phyloP scores from a whole-genome alignment of 768 basidiomycete species.

The Grammothele lineata region DNA sequence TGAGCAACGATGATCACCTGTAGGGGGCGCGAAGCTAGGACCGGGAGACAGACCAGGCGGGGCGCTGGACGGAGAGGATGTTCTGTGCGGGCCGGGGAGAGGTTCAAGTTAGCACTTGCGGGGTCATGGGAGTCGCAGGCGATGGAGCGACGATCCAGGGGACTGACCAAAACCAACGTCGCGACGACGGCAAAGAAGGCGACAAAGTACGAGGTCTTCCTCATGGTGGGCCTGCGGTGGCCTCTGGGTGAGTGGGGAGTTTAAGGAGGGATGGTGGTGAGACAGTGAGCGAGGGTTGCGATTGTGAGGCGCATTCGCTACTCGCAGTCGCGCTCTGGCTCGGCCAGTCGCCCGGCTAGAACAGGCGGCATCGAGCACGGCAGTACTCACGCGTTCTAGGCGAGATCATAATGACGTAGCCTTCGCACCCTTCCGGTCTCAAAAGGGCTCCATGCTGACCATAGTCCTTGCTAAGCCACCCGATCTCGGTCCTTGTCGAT shows the following conservation, averaged over 20 bases:
- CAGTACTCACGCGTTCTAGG: too few relatives aligned
- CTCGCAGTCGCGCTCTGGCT: constrained; percentile 1
- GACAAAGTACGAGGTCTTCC: constrained; percentile 65
- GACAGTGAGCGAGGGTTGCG: neutral
- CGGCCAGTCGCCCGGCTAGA: neutral
- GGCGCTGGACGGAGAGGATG: constrained; percentile 47
- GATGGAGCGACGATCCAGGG: neutral
- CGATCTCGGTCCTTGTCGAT: constrained; percentile 41
- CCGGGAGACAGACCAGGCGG: constrained; percentile 52
- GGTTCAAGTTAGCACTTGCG: neutral
- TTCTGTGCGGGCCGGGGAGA: constrained; percentile 38
- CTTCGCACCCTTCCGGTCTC: too few relatives aligned
- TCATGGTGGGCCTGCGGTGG: constrained; percentile 47
- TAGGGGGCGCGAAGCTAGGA: neutral
- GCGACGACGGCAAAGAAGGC: constrained; percentile 54
- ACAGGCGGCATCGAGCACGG: too few relatives aligned
- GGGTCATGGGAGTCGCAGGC: neutral
- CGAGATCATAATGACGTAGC: too few relatives aligned
- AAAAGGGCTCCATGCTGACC: too few relatives aligned
- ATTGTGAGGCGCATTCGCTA: constrained; percentile 1
- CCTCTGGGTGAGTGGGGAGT: neutral
- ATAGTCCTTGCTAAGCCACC: too few relatives aligned
- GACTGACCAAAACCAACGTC: constrained; percentile 49
- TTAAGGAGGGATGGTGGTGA: neutral
- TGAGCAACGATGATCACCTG: constrained; percentile 3